These are phyloP conservation scores for Ascochyta lentis DNA, from an alignment of 2,329 filamentous ascomycete genomes.

Conservation along the genomic window DNA sequence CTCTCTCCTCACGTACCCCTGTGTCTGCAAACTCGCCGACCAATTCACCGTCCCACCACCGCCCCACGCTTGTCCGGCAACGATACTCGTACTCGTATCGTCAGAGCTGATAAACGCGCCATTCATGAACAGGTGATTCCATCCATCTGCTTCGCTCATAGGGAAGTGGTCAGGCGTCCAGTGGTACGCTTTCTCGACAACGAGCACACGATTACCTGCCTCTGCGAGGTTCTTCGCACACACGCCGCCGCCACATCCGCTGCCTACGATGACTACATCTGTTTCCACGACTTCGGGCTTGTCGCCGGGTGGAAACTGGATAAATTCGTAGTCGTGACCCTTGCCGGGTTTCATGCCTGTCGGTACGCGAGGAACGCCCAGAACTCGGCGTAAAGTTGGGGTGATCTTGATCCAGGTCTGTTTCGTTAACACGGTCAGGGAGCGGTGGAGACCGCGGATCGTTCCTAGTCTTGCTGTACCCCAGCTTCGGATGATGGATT, in stretches of 20 bases:
- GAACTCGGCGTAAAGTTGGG: slow-evolving; percentile 61
- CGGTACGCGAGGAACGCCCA: slow-evolving; percentile 65
- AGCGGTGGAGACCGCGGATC: slow-evolving; percentile 63
- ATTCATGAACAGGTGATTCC: slow-evolving; percentile 72
- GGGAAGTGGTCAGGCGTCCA: slow-evolving; percentile 76
- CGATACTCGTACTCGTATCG: slow-evolving; percentile 60
- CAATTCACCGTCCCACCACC: slow-evolving; percentile 91
- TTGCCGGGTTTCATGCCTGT: slow-evolving; percentile 60
- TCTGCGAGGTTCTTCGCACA: slow-evolving; percentile 81
- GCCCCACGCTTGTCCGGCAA: slow-evolving; percentile 78
- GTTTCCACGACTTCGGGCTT: slow-evolving; percentile 70
- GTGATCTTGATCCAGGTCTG: slow-evolving; percentile 64
- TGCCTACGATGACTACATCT: slow-evolving; percentile 86
- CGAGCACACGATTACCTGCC: slow-evolving; percentile 75
- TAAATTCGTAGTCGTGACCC: slow-evolving; percentile 65
- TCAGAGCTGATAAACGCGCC: slow-evolving; percentile 65
- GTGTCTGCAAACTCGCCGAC: slow-evolving; percentile 72
- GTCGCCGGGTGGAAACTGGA: slow-evolving; percentile 64
- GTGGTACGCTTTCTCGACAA: slow-evolving; percentile 83
- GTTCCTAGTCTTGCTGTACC: slow-evolving; percentile 61
- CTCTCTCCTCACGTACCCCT: slow-evolving; percentile 77
- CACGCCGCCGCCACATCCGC: slow-evolving; percentile 84
- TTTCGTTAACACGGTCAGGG: slow-evolving; percentile 62
- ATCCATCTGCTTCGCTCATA: slow-evolving; percentile 69
- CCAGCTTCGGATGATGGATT: slow-evolving; percentile 70